Evolutionary conservation across 495 filamentous ascomycete genomes (phyloP).

Genomic region (Letharia columbiana): DNA sequence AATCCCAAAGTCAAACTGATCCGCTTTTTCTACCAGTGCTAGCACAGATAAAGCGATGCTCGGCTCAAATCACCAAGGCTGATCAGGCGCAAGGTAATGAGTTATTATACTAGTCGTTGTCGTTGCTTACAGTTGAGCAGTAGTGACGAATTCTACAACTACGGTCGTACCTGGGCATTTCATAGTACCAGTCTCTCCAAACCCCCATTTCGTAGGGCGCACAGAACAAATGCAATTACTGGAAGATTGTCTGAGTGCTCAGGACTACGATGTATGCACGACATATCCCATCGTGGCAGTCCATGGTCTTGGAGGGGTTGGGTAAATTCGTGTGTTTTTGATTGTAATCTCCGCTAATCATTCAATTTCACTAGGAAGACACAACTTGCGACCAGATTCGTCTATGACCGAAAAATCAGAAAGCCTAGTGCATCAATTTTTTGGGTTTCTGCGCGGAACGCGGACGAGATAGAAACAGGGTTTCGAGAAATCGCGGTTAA

Average conservation of each 20-base stretch:
- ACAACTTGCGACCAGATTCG: slow-evolving; percentile 1
- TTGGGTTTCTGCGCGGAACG: slow-evolving; percentile 9
- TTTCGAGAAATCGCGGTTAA: background rate
- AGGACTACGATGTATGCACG: background rate
- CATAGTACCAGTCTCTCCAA: slow-evolving; percentile 6
- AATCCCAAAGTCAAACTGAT: background rate
- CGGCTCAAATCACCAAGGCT: background rate
- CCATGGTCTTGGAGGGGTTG: slow-evolving; percentile 11
- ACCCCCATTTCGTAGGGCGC: background rate
- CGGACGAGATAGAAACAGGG: background rate
- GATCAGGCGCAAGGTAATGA: background rate
- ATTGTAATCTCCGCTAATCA: background rate
- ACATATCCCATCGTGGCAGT: slow-evolving; percentile 1
- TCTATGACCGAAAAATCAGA: slow-evolving; percentile 1
- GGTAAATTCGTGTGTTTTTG: background rate
- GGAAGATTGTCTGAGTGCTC: background rate
- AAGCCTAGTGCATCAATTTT: slow-evolving; percentile 6
- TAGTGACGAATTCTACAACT: background rate
- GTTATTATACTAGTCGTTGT: background rate
- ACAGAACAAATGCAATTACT: background rate
- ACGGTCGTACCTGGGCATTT: background rate
- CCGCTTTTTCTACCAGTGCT: slow-evolving; percentile 2
- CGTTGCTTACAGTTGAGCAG: background rate
- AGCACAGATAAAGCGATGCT: slow-evolving; percentile 1
- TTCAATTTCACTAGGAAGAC: slow-evolving; percentile 2